Base-by-base conservation (phyloP, 192 early-diverging fungal species). In the Phlyctochytrium bullatum region DNA sequence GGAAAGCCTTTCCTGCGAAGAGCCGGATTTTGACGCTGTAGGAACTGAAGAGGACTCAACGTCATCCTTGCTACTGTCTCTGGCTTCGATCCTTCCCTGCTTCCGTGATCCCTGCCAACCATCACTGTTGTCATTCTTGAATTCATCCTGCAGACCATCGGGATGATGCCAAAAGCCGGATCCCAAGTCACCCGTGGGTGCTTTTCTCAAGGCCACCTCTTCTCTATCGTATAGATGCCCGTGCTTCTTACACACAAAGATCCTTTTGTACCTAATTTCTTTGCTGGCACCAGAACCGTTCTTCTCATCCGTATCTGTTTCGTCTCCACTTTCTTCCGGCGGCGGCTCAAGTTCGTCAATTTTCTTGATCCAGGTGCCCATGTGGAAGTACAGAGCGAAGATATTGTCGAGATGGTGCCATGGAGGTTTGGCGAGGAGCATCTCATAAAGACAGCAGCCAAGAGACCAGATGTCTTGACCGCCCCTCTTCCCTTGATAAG, bases 391-490 rank as follows among this genome's bases (percentile, higher is more conserved):
- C 20, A 74, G 54, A 29, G 67, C 35, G 51, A 64, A 74, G 2
- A 64, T 40, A 56, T 70, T 74, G 36, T 74, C 73, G 12, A 62
- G 40, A 0, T 64, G 69, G 25, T 59, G 6, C 64, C 62, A 74
- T 14, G 73, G 73, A 0, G 31, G 33, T 25, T 59, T 27, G 33
- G 68, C 73, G 25, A 66, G 36, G 1, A 71, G 57, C 73, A 74
- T 74, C 51, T 74, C 64, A 52, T 64, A 74, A 10, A 74, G 28
- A 20, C n/a, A 36, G 34, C 73, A 74, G 20, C 73, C 73, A 2
- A 74, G 63, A 4, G 47, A 31, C 73, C 73, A 74, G 50, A 74
- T 64, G 36, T 74, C 73, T 33, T 57, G 28, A 4, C 4, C 65
- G 28, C 61, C 65, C 20, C 14, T 34, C 32, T 56, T 61, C 12